Base-by-base conservation (phyloP, 139 green algal genomes). In the Chlorella sp. region DNA sequence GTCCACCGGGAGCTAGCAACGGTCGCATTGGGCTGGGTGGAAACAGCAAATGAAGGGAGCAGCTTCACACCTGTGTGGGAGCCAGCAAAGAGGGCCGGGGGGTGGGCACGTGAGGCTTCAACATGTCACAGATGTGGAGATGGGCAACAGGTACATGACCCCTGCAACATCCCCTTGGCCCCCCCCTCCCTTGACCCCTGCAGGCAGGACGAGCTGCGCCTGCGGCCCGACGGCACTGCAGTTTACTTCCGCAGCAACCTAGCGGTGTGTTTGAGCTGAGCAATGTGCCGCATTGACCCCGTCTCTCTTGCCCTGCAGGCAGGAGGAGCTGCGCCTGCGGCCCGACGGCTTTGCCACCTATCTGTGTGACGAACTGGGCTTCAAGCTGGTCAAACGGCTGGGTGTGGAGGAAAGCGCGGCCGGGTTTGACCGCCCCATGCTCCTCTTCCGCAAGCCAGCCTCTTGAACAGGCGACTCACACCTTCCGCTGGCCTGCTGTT, bases 341-440 rank as follows among this genome's bases (percentile, higher is more conserved):
- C 96, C 96, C 32, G 93, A 97, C 60, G 48, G 68, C 26, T 97
- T 98, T 88, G 69, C 89, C 14, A 79, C 94, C 24, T 89, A 93
- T 53, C 91, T 96, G 39, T 89, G 86, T 7, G 12, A 81, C 39
- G 57, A 94, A 85, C 81, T 96, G n/a, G 94, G 95, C 14, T 96
- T 98, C 53, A 82, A 88, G 73, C 83, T 97, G 83, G 85, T 97
- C 32, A 78, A 77, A 18, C 61, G 85, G 66, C 81, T 96, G 42
- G 89, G 94, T 37, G 86, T 91, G 76, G 87, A 80, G 12, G 87
- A 24, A 2, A 71, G 36, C 68, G 82, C 88, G 37, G 69, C 66
- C 1, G 93, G 93, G 21, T 95, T 95, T 76, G 89, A 95, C 83
- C 89, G 93, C 60, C 88, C 89, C 53, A 91, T 95, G 71, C 88